Base-by-base conservation (phyloP, 306 rosid genomes). In the Acacia acuminata region DNA sequence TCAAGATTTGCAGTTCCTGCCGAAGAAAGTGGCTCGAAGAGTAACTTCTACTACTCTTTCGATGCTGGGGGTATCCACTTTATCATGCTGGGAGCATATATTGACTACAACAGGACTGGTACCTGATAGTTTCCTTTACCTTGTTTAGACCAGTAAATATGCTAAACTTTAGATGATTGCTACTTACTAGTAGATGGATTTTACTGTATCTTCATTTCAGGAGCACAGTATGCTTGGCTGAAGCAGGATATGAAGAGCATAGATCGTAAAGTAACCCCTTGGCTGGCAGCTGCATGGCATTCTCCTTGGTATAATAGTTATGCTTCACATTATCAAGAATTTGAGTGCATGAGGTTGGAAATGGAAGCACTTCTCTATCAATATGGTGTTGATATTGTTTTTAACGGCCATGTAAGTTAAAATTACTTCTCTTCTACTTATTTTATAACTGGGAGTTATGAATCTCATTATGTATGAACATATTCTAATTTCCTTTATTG, bases 281-380 rank as follows among this genome's bases (percentile, higher is more conserved):
- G 98, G 98, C 80, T 92, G 38, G 90, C 92, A 47, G 97, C 94
- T 64, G 91, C 97, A 78, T 87, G 91, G 97, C 98, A 94, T 82
- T 38, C 98, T 69, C 98, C 98, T 43, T 94, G 97, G 98, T 94
- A 94, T 83, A 92, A 91, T 79, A 92, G 98, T 83, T 92, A 94
- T 81, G 88, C 96, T 81, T 94, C 96, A 24, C 98, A 94, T 84
- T 91, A 94, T 87, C 98, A 93, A 81, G 97, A 95, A 87, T 94
- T 94, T 78, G 97, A 93, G 84, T 92, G 97, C 81, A 95, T 92
- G 98, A 94, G 97, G 83, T 90, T 86, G 86, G 97, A 93, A 87
- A 95, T 95, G 97, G 98, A 95, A 88, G 90, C 83, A 55, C 90
- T 93, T 87, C 91, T 95, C 42, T 93, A 88, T 76, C 90, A 88